phyloP scores from a whole-genome alignment of 2,329 filamentous ascomycete genomes.

The Nectriaceae sp. region DNA sequence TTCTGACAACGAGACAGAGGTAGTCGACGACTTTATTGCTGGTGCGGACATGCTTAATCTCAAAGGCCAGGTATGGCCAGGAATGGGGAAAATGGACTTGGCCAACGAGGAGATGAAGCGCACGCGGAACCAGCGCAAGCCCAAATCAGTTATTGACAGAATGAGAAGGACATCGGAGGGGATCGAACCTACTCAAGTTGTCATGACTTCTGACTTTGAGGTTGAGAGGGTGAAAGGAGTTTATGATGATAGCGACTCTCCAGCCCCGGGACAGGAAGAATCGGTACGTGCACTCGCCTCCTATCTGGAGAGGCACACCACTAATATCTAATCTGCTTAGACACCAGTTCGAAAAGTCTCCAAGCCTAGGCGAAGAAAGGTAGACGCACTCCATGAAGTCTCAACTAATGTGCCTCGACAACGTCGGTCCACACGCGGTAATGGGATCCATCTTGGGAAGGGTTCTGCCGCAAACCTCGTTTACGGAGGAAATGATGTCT shows the following conservation, averaged over 20 bases:
- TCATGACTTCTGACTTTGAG: conserved; percentile 58
- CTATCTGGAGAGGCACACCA: not conserved
- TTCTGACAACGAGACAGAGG: conserved; percentile 30
- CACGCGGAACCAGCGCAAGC: conserved; percentile 78
- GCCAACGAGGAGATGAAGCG: conserved; percentile 72
- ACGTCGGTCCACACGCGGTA: conserved; percentile 22
- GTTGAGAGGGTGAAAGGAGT: conserved; percentile 57
- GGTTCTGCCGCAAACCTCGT: conserved; percentile 16
- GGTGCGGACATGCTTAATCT: conserved; percentile 44
- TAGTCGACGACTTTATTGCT: conserved; percentile 28
- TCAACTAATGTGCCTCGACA: conserved; percentile 37
- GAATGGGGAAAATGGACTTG: conserved; percentile 81
- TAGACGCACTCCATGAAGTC: conserved; percentile 35
- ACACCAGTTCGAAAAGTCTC: conserved; percentile 34
- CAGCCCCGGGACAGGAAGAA: conserved; percentile 39
- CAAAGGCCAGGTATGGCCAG: conserved; percentile 74
- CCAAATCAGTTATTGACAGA: conserved; percentile 66
- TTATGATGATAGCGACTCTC: conserved; percentile 61
- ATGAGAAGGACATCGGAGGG: conserved; percentile 65
- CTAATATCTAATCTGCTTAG: conserved; percentile 11
- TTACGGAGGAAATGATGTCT: conserved; percentile 15
- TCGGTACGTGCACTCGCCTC: conserved; percentile 41
- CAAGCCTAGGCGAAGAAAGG: conserved; percentile 34
- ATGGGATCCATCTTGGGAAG: conserved; percentile 18
- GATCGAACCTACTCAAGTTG: conserved; percentile 64